These are phyloP conservation scores for Trapa bicornis DNA, from an alignment of 345 rosid genomes.

Conservation along the genomic window DNA sequence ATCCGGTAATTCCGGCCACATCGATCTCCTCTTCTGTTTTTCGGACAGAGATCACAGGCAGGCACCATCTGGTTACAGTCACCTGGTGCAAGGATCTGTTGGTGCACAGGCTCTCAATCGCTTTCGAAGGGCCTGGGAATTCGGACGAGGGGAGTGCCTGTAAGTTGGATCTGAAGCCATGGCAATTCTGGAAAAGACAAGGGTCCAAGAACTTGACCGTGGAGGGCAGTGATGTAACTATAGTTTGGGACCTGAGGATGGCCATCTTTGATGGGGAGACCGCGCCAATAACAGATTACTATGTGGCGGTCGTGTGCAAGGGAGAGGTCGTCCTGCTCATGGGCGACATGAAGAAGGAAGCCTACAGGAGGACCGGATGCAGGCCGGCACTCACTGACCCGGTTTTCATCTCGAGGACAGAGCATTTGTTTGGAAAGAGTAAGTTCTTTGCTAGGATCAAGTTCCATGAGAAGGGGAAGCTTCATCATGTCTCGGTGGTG, in stretches of 20 bases:
- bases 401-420: background rate
- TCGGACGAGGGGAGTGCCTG: constrained; percentile 15
- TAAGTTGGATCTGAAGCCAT: constrained; percentile 44
- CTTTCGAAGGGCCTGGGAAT: constrained; percentile 26
- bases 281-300: constrained; percentile 39
- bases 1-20: background rate
- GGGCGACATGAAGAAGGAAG: constrained; percentile 10
- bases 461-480: constrained; percentile 24
- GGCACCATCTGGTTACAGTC: constrained; percentile 29
- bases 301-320: constrained; percentile 41
- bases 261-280: constrained; percentile 41
- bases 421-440: constrained; percentile 9
- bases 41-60: constrained; percentile 29
- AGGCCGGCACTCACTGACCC: constrained; percentile 29
- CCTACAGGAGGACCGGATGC: constrained; percentile 15
- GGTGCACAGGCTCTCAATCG: constrained; percentile 34
- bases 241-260: constrained; percentile 44
- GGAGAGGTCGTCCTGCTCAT: constrained; percentile 29
- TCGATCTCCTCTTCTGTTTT: constrained; percentile 24
- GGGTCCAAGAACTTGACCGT: constrained; percentile 35
- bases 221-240: constrained; percentile 20
- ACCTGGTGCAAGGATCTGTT: constrained; percentile 46
- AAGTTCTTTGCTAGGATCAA: constrained; percentile 30
- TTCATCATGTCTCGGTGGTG: constrained; percentile 28
- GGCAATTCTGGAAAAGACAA: constrained; percentile 53